A percentile compares a stretch with the other conserved stretches of the same genome.
These are phyloP conservation scores for Cucumis cinereus DNA, from an alignment of 306 rosid genomes.

Conservation along the genomic window DNA sequence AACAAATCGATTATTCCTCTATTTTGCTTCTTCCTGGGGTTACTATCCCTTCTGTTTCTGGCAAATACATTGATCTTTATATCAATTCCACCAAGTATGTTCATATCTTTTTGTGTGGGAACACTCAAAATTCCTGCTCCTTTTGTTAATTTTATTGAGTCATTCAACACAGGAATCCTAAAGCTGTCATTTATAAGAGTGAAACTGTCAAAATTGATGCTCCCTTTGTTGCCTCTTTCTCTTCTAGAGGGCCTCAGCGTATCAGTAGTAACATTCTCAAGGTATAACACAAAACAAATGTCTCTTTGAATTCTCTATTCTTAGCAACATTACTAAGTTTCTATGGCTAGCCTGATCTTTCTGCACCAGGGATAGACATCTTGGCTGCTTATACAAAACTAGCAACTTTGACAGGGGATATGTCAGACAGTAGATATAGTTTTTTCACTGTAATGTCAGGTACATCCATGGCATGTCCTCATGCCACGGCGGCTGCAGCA, in stretches of 20 bases:
- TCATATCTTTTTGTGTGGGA: background rate
- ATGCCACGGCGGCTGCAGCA: conserved; percentile 59
- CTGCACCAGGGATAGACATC: conserved; percentile 78
- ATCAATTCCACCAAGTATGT: conserved; percentile 64
- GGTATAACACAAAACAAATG: background rate
- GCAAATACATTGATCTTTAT: conserved; percentile 26
- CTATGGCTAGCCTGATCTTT: conserved; percentile 52
- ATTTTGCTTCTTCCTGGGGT: conserved; percentile 21
- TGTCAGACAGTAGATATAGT: conserved; percentile 32
- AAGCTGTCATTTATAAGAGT: conserved; percentile 48
- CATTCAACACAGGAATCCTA: conserved; percentile 37
- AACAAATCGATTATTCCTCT: conserved; percentile 23
- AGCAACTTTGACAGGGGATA: conserved; percentile 6
- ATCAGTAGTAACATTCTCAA: conserved; percentile 54
- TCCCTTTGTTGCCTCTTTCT: conserved; percentile 68
- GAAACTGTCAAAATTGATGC: conserved; percentile 24
- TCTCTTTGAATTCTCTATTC: background rate
- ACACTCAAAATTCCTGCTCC: background rate
- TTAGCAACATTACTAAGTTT: background rate
- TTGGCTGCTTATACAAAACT: conserved; percentile 53
- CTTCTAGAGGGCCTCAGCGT: conserved; percentile 68
- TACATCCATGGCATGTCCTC: conserved; percentile 93
- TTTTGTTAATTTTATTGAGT: background rate
- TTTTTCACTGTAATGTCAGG: conserved; percentile 59
- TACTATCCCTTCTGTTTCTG: conserved; percentile 7